Evolutionary conservation across 768 basidiomycete species (phyloP).

Genomic region (Trametes coccinea): DNA sequence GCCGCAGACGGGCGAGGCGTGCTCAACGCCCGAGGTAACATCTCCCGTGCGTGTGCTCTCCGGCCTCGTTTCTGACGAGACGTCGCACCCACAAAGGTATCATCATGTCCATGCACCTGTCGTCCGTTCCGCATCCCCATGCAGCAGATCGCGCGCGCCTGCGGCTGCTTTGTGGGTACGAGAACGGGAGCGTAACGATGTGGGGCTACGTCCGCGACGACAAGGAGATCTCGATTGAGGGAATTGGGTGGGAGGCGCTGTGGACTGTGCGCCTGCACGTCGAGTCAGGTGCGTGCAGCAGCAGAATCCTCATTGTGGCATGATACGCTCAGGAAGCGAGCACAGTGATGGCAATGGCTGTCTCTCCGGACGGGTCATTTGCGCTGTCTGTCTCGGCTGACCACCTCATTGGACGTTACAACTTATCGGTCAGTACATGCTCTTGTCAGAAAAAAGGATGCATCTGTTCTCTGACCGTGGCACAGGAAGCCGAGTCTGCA

Average conservation of each 20-base stretch:
- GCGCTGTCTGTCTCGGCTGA: conserved; percentile 87
- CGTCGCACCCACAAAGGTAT: too few species aligned
- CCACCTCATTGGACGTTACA: conserved; percentile 68
- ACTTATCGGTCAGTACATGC: conserved; percentile 46
- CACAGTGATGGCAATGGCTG: conserved; percentile 84
- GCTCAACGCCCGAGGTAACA: conserved; percentile 54
- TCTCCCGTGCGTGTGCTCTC: neutral
- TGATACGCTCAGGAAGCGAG: neutral
- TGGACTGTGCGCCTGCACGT: conserved; percentile 71
- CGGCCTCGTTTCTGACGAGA: too few species aligned
- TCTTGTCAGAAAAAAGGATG: too few species aligned
- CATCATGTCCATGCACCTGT: conserved; percentile 86
- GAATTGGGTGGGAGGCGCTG: conserved; percentile 68
- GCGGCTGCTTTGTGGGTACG: conserved; percentile 74
- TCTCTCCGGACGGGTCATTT: conserved; percentile 55
- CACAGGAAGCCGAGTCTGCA: conserved; percentile 22
- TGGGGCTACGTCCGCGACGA: conserved; percentile 48
- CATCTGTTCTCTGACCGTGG: neutral
- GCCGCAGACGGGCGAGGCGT: conserved; percentile 49
- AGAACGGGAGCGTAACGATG: conserved; percentile 83
- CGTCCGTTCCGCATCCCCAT: conserved; percentile 37
- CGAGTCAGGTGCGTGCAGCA: conserved; percentile 73
- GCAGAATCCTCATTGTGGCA: too few species aligned
- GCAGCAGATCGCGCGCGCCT: conserved; percentile 41
- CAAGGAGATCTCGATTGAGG: conserved; percentile 59